These are phyloP conservation scores for Acanthamoeba lugdunensis DNA, from an alignment of 208 protist species.

Conservation along the genomic window DNA sequence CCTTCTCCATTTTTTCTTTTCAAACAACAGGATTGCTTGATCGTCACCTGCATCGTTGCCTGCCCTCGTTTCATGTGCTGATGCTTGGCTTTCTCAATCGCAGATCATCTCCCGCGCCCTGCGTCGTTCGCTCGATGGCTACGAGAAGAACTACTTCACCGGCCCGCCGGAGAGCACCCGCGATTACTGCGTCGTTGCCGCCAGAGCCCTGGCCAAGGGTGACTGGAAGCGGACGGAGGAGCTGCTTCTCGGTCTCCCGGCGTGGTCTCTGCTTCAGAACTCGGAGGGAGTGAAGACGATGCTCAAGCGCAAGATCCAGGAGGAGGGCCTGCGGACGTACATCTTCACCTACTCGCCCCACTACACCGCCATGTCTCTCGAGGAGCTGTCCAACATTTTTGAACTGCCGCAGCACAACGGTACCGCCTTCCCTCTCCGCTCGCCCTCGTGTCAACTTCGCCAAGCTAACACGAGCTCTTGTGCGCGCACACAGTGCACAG, in stretches of 20 bases:
- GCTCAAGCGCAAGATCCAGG: conserved; percentile 83
- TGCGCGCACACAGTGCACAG: conserved; percentile 77
- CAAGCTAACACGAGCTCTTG: not conserved
- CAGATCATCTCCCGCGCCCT: conserved; percentile 86
- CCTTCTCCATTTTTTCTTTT: not conserved
- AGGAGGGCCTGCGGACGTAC: conserved; percentile 88
- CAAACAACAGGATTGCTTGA: not conserved
- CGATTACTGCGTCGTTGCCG: conserved; percentile 88
- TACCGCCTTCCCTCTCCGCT: not conserved
- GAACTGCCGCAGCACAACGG: conserved; percentile 65
- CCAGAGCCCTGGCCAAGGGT: conserved; percentile 84
- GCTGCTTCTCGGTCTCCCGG: conserved; percentile 79
- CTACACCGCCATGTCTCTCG: conserved; percentile 85
- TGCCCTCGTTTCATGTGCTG: not conserved
- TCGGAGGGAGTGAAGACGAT: conserved; percentile 76
- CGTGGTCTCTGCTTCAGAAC: conserved; percentile 82
- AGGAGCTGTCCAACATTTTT: conserved; percentile 83
- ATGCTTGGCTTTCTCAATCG: not conserved
- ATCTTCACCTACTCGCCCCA: conserved; percentile 85
- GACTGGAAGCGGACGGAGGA: conserved; percentile 84
- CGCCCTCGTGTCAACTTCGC: not conserved
- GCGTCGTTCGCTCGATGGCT: conserved; percentile 86
- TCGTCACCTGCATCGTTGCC: not conserved
- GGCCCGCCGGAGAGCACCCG: conserved; percentile 90
- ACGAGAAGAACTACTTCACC: conserved; percentile 86